Conservation (phyloP, 345 rosid species). For the Pugionium dolabratum region DNA sequence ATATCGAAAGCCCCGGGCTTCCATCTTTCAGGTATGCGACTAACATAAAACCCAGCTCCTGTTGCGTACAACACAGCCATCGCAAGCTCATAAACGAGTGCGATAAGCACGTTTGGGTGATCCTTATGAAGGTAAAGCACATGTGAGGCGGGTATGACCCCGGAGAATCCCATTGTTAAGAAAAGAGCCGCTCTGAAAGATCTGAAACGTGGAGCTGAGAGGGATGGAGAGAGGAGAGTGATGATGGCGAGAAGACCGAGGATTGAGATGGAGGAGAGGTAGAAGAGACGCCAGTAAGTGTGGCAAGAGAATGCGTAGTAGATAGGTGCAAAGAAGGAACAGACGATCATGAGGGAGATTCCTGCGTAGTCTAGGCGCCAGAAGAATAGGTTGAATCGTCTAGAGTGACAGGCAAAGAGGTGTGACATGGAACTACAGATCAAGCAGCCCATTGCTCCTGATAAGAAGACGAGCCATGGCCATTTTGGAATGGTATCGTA, state of each 20-base stretch:
- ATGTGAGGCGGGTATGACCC: constrained; percentile 76
- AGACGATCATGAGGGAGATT: constrained; percentile 88
- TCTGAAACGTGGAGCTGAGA: constrained; percentile 65
- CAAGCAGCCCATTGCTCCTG: constrained; percentile 85
- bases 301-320: constrained; percentile 84
- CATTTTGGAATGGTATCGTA: constrained; percentile 55
- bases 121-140: constrained; percentile 71
- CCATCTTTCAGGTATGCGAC: constrained; percentile 86
- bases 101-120: constrained; percentile 56
- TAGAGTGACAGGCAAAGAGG: constrained; percentile 91
- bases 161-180: constrained; percentile 86
- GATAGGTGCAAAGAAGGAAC: constrained; percentile 85
- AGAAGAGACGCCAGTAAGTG: constrained; percentile 56
- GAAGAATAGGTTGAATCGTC: constrained; percentile 67
- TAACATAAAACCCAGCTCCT: constrained; percentile 70
- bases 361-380: constrained; percentile 97
- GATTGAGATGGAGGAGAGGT: constrained; percentile 65
- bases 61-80: constrained; percentile 73
- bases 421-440: constrained; percentile 90
- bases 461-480: constrained; percentile 91
- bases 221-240: constrained; percentile 72
- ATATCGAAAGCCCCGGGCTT: constrained; percentile 93
- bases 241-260: constrained; percentile 70
- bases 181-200: constrained; percentile 73
- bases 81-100: constrained; percentile 66